phyloP scores from a whole-genome alignment of 1,139 yeast species.

The Yamadazyma triangularis region DNA sequence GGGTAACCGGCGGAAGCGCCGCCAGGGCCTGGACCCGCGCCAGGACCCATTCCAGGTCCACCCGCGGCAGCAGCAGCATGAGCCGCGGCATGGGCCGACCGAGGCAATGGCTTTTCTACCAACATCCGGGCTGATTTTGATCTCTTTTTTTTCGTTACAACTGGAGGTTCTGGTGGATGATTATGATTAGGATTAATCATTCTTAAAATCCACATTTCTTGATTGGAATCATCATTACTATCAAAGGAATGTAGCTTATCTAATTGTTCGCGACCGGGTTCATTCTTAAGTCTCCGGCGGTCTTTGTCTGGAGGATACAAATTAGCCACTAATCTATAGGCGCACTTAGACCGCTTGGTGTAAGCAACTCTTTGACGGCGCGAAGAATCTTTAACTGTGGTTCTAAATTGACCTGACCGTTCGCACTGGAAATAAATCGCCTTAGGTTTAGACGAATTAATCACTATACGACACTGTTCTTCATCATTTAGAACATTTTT shows the following conservation, averaged over 20 bases:
- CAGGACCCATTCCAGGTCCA: slow-evolving; percentile 1
- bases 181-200: slow-evolving; percentile 48
- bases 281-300: slow-evolving; percentile 8
- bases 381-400: slow-evolving; percentile 45
- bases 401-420: slow-evolving; percentile 43
- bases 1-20: slow-evolving; percentile 7
- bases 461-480: slow-evolving; percentile 46
- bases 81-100: slow-evolving; percentile 15
- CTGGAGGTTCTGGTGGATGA: slow-evolving; percentile 43
- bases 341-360: slow-evolving; percentile 48
- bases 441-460: slow-evolving; percentile 46
- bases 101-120: slow-evolving; percentile 45
- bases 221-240: slow-evolving; percentile 10
- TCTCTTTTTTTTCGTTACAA: slow-evolving; percentile 31
- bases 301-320: slow-evolving; percentile 43
- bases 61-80: slow-evolving; percentile 4
- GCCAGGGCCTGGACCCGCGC: not conserved
- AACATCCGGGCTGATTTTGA: slow-evolving; percentile 38
- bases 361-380: slow-evolving; percentile 50
- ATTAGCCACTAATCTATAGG: slow-evolving; percentile 46
- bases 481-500: slow-evolving; percentile 39
- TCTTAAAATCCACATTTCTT: slow-evolving; percentile 46
- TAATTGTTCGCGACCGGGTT: slow-evolving; percentile 16
- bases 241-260: slow-evolving; percentile 22
- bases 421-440: slow-evolving; percentile 51